Base-by-base conservation (phyloP, 2,329 filamentous ascomycete species). In the Rutstroemia sp. region DNA sequence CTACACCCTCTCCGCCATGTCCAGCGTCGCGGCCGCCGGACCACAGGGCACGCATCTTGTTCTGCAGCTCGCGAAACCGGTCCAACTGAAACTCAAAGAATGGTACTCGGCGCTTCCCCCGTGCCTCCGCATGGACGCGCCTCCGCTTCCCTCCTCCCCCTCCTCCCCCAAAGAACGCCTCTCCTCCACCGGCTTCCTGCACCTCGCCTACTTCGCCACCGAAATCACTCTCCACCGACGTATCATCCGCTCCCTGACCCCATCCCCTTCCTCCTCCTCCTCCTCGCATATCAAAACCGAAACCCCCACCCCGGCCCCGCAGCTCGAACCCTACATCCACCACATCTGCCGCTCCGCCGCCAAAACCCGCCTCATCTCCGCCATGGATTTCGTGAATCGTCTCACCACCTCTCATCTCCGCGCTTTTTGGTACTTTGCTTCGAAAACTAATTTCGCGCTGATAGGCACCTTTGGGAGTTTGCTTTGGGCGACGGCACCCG, bases 371-470 rank as follows among this genome's bases (percentile, higher is more conserved):
- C 80, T 97, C 36, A 96, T 96, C 68, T 95, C 89, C 21, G 91
- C 92, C 61, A 95, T 97, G 88, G 92, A 97, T 70, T 96, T 96
- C 72, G 91, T 96, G 65, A 96, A 96, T 72, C 86, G 92, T 0
- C 81, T 97, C 34, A 90, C 88, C 46, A 89, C 90, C 0, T 83
- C 86, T 38, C 92, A 97, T 66, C 79, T 96, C 30, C 84, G 87
- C n/a, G 82, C 89, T 0, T 96, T 96, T 73, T 97, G 92, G 92
- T 92, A 88, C 69, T 92, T 92, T 68, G 85, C 88, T 2, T 89
- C 87, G 42, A 89, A 90, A 66, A 88, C 88, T 39, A 96, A 96
- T 72, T 96, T 97, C 72, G 92, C 92, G 0, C 78, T 97, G 10
- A 96, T 97, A 66, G 92, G 91, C 55, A 96, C 92, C 0, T 97